Evolutionary conservation across 306 rosid species (phyloP), one percentile per base, ranked within the genome.

Genomic region (Rosa multiflora): DNA sequence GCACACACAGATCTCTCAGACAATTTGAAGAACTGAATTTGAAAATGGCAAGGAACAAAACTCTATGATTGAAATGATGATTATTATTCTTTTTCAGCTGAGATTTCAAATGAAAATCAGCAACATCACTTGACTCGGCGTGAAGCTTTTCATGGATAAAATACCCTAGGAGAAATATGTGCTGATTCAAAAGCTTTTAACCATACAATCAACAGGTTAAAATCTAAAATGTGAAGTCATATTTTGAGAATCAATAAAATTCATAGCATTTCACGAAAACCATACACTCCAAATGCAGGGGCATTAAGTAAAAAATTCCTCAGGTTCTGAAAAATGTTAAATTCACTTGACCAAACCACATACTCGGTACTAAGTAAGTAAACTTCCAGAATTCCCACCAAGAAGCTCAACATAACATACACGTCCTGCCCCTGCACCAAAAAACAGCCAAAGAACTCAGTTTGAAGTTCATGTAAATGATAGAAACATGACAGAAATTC

Each of bases 281-380:
- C 66, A 52, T 2, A 55, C 67, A 61, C 39, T 61, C 39, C 5
- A 12, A 61, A 29, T 29, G 39, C 67, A 62, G 29, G 6, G 67
- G 6, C 8, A 52, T 52, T 12, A 62, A 26, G 39, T n/a, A 43
- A 11, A 32, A 3, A 10, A 10, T 46, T 40, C 40, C 46, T 70
- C 4, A 70, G 53, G 35, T 70, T 70, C 21, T 46, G 76, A 18
- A 35, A 72, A 73, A 29, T 32, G 76, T 73, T 52, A 11, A 10
- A 2, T 17, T 15, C 76, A 49, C 63, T 32, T 10, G 29, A 32
- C 63, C 18, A 73, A 73, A 52, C 47, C 61, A 73, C 64, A 35
- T 52, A 66, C 47, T 62, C 29, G 2, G 23, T 20, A 46, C 21
- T 14, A 46, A 58, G 39, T n/a, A 82, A 81, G n/a, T n/a, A n/a